Evolutionary conservation across 2,329 filamentous ascomycete genomes (phyloP).

Genomic region (Colletotrichum karsti): DNA sequence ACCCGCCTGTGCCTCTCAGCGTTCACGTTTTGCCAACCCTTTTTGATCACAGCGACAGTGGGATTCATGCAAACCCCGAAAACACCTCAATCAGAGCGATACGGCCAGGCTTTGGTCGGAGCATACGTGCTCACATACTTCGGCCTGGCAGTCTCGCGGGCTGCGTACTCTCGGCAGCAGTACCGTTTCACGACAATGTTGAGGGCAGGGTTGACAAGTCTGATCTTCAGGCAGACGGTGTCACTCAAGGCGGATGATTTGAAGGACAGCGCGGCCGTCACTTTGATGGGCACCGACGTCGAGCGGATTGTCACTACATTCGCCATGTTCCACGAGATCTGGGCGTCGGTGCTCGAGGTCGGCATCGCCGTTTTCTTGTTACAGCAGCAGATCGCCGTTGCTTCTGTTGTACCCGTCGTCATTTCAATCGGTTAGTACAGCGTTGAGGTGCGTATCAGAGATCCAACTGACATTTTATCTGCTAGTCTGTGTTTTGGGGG

Average conservation of each 20-base stretch:
- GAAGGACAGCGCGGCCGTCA: conserved; percentile 41
- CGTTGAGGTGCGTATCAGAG: neutral
- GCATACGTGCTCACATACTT: conserved; percentile 39
- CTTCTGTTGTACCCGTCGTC: conserved; percentile 50
- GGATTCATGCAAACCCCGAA: conserved; percentile 24
- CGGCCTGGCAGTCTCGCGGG: conserved; percentile 41
- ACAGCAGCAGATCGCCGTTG: conserved; percentile 45
- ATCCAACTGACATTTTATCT: conserved; percentile 28
- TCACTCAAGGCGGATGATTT: conserved; percentile 30
- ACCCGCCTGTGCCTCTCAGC: conserved; percentile 29
- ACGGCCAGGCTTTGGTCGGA: conserved; percentile 38
- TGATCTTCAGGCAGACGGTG: conserved; percentile 39
- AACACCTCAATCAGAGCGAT: conserved; percentile 28
- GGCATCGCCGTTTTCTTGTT: conserved; percentile 36
- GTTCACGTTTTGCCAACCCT: conserved; percentile 35
- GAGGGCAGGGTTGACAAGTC: conserved; percentile 35
- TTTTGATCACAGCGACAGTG: conserved; percentile 34
- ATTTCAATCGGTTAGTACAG: conserved; percentile 50
- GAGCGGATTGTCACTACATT: conserved; percentile 38
- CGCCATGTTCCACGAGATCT: conserved; percentile 31
- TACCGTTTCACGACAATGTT: conserved; percentile 38
- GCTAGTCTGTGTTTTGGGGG: conserved; percentile 41
- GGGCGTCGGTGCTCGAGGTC: conserved; percentile 34
- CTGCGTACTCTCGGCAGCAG: conserved; percentile 40
- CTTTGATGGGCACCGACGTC: conserved; percentile 46